Evolutionary conservation across 139 green algal genomes (phyloP).

Genomic region (Nannochloris sp.): DNA sequence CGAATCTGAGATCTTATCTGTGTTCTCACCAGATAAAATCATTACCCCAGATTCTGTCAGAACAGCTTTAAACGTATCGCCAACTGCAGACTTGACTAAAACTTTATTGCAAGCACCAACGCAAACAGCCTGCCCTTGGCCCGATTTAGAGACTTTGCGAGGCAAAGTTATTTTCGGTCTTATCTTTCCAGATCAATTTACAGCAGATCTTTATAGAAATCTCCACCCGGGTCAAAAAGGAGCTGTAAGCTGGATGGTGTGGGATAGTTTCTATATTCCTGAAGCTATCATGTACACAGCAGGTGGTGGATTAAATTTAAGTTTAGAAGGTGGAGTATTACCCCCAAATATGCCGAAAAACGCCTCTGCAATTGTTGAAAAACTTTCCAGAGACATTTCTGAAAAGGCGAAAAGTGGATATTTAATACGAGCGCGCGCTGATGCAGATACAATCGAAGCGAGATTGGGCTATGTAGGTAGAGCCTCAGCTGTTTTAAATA

Average conservation of each 20-base stretch:
- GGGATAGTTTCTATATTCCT: not conserved
- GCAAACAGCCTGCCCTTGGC: not conserved
- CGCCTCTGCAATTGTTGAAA: constrained; percentile 1
- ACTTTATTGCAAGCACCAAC: not conserved
- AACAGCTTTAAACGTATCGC: not conserved
- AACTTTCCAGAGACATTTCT: not conserved
- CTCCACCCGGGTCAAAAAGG: not conserved
- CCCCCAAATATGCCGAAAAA: constrained; percentile 5
- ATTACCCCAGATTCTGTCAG: constrained; percentile 12
- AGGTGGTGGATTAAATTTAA: not conserved
- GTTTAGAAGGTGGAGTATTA: not conserved
- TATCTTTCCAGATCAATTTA: not conserved
- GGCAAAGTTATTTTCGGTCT: constrained; percentile 1
- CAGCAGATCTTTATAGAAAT: not conserved
- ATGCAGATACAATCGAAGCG: constrained; percentile 24
- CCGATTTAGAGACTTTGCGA: not conserved
- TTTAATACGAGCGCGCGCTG: constrained; percentile 10
- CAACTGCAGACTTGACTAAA: not conserved
- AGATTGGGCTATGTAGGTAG: constrained; percentile 6
- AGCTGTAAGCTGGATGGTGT: not conserved
- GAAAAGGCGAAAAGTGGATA: constrained; percentile 2
- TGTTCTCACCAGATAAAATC: constrained; percentile 18
- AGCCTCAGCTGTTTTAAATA: not conserved
- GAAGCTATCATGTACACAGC: not conserved
- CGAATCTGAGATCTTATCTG: constrained; percentile 13